These are phyloP conservation scores for Ceratobasidium sp. DNA, from an alignment of 1,284 basidiomycete genomes.

Conservation along the genomic window DNA sequence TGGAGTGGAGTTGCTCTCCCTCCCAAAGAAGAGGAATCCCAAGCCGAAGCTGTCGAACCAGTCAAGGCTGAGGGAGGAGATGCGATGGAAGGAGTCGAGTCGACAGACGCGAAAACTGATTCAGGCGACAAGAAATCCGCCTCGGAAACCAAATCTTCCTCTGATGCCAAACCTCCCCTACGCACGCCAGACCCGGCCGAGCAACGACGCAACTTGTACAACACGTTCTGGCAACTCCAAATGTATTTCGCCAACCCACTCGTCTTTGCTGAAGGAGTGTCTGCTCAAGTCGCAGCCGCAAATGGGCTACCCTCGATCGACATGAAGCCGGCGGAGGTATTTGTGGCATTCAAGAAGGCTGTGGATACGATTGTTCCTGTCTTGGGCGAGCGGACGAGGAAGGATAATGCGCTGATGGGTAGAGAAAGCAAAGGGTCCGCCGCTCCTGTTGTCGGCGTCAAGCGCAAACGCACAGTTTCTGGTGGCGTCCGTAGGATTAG, in stretches of 20 bases:
- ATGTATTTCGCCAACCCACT: slow-evolving; percentile 63
- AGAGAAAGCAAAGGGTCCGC: slow-evolving; percentile 53
- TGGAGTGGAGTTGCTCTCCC: slow-evolving; percentile 66
- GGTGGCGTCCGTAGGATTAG: slow-evolving; percentile 12
- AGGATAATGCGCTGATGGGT: slow-evolving; percentile 82
- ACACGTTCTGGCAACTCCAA: slow-evolving; percentile 85
- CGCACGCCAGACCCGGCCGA: slow-evolving; percentile 49
- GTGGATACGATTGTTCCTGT: slow-evolving; percentile 74
- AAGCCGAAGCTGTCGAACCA: not conserved
- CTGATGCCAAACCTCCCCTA: not conserved
- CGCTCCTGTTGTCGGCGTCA: slow-evolving; percentile 49
- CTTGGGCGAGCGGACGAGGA: slow-evolving; percentile 81
- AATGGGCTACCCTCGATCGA: slow-evolving; percentile 18
- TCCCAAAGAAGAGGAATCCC: slow-evolving; percentile 38
- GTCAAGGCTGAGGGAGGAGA: slow-evolving; percentile 36
- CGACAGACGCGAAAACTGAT: not conserved
- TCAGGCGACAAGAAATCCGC: slow-evolving; percentile 44
- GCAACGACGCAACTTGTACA: slow-evolving; percentile 79
- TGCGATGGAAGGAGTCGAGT: slow-evolving; percentile 42
- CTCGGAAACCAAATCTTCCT: slow-evolving; percentile 20
- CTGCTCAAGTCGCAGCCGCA: slow-evolving; percentile 10
- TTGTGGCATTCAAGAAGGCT: slow-evolving; percentile 68
- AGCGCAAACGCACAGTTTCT: slow-evolving; percentile 33
- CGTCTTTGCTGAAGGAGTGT: slow-evolving; percentile 47
- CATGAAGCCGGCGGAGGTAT: slow-evolving; percentile 1